Percentiles rank a stretch among this genome's conserved stretches.
These are phyloP conservation scores for Mycena pura DNA, from an alignment of 768 basidiomycete genomes.

Conservation along the genomic window DNA sequence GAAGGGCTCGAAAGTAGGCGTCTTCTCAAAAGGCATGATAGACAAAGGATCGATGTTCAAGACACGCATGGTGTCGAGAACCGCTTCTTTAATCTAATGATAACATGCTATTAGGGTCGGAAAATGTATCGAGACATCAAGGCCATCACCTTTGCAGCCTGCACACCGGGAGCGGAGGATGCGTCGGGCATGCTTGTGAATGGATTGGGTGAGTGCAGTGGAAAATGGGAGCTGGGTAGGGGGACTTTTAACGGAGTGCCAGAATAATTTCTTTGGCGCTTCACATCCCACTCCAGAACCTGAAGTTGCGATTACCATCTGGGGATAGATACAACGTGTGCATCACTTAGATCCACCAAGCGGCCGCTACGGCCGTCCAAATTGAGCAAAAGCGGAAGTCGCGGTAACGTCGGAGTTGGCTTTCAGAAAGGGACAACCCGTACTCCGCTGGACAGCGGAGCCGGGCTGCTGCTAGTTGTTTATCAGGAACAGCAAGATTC, in stretches of 20 bases:
- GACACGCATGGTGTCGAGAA: conserved; percentile 10
- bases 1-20: conserved; percentile 13
- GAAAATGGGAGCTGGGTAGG: neutral
- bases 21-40: conserved; percentile 11
- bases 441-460: neutral
- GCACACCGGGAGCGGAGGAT: neutral
- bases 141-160: neutral
- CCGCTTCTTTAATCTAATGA: conserved; percentile 15
- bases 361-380: neutral
- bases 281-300: no score
- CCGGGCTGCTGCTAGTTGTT: neutral
- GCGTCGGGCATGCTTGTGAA: neutral
- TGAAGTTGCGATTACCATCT: neutral
- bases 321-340: neutral
- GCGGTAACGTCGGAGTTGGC: neutral
- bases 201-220: neutral
- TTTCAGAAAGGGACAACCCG: neutral
- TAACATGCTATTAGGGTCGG: no score
- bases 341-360: neutral
- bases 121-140: no score
- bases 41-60: conserved; percentile 6
- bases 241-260: neutral
- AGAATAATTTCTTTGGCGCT: neutral
- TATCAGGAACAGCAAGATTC: neutral
- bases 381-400: no score